These are phyloP conservation scores for Malassezia vespertilionis DNA, from an alignment of 1,284 basidiomycete genomes.

Conservation along the genomic window DNA sequence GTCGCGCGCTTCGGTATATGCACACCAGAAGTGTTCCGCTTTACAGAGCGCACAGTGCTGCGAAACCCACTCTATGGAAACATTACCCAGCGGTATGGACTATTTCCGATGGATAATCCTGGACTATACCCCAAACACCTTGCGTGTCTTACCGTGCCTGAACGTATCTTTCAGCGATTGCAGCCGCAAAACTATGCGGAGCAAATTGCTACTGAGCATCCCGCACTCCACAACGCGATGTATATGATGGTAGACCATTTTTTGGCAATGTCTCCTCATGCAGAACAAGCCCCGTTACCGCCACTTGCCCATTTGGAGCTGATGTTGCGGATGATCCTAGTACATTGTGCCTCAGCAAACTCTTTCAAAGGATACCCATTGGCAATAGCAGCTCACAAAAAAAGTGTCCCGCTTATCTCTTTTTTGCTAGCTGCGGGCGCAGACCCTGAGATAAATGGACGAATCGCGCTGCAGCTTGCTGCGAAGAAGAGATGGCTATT, in stretches of 20 bases:
- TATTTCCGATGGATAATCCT: not conserved
- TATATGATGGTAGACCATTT: not conserved
- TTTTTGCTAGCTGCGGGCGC: constrained; percentile 13
- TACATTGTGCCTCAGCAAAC: constrained; percentile 13
- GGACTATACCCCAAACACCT: constrained; percentile 2
- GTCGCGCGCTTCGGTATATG: constrained; percentile 13
- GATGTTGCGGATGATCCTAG: constrained; percentile 10
- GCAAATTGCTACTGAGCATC: not conserved
- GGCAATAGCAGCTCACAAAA: constrained; percentile 6
- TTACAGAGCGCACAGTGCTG: not conserved
- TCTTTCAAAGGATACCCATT: constrained; percentile 12
- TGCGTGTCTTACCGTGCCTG: constrained; percentile 10
- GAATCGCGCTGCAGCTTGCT: constrained; percentile 14
- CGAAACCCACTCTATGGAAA: constrained; percentile 4
- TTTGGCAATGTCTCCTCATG: not conserved
- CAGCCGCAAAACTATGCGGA: not conserved
- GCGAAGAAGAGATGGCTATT: constrained; percentile 7
- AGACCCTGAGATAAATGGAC: constrained; percentile 4
- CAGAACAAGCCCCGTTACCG: constrained; percentile 2
- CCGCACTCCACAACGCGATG: not conserved
- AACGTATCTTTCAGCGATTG: constrained; percentile 5
- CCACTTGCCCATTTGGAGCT: constrained; percentile 4
- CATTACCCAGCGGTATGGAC: constrained; percentile 12
- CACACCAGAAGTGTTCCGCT: constrained; percentile 1
- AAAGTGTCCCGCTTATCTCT: constrained; percentile 7